phyloP scores from a whole-genome alignment of 164 flowering plant genomes.

The Santalum album region DNA sequence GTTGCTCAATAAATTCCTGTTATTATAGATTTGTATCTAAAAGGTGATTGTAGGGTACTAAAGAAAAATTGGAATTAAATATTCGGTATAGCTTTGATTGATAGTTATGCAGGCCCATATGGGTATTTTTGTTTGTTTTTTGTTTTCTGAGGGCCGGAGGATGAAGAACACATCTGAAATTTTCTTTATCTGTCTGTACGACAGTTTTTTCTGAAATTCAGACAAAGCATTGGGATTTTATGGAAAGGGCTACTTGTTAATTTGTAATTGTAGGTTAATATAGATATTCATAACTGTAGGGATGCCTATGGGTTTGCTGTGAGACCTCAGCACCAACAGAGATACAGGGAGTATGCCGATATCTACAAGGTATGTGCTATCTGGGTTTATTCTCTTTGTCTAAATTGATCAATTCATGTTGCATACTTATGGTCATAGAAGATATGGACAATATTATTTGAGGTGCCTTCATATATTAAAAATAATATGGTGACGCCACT shows the following conservation, averaged over 20 bases:
- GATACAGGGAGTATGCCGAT: slow-evolving; percentile 5
- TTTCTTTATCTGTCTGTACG: background rate
- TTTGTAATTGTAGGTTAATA: background rate
- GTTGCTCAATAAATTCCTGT: too few relatives aligned
- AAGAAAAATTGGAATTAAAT: too few relatives aligned
- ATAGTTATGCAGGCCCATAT: too few relatives aligned
- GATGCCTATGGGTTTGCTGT: slow-evolving; percentile 8
- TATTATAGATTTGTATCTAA: too few relatives aligned
- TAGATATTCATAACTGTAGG: background rate
- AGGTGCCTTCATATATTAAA: too few relatives aligned
- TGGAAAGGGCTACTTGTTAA: background rate
- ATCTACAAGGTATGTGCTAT: slow-evolving; percentile 22
- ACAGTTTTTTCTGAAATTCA: background rate
- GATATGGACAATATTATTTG: too few relatives aligned
- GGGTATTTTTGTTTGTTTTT: too few relatives aligned
- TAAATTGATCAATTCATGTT: background rate
- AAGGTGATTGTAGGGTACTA: too few relatives aligned
- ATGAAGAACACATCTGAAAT: too few relatives aligned
- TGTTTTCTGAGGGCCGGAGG: too few relatives aligned
- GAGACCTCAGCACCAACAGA: slow-evolving; percentile 7
- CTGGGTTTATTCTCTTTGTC: background rate
- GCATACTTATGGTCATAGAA: too few relatives aligned
- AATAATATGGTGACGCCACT: background rate
- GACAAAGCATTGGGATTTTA: background rate
- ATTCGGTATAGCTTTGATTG: too few relatives aligned